These are phyloP conservation scores for Trametes cingulata DNA, from an alignment of 768 basidiomycete genomes.

Conservation along the genomic window DNA sequence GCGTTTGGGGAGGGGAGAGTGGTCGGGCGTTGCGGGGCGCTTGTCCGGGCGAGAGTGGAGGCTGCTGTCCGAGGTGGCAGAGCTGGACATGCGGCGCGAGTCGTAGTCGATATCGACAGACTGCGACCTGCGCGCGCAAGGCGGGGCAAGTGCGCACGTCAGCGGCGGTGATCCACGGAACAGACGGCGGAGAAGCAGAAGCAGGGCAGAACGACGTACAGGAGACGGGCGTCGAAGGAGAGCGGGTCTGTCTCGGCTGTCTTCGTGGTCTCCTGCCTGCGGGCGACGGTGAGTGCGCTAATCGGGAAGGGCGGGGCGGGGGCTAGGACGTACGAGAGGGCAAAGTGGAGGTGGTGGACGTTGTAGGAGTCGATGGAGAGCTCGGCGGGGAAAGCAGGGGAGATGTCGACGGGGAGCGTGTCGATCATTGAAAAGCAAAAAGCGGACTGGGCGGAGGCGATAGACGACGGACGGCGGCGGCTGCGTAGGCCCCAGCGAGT, in stretches of 20 bases:
- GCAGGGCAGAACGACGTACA: constrained; percentile 22
- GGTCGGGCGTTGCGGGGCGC: constrained; percentile 54
- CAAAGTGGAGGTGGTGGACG: constrained; percentile 63
- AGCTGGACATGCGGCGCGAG: constrained; percentile 75
- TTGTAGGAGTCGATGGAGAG: constrained; percentile 59
- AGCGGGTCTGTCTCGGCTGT: constrained; percentile 31
- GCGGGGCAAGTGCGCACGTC: constrained; percentile 13
- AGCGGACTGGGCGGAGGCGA: not conserved
- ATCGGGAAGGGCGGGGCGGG: constrained; percentile 12
- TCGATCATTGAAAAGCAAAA: constrained; percentile 53
- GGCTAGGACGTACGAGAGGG: constrained; percentile 48
- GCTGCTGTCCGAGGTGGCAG: constrained; percentile 68
- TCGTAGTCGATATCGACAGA: constrained; percentile 59
- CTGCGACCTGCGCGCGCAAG: constrained; percentile 35
- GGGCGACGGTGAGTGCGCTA: constrained; percentile 6
- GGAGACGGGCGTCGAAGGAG: constrained; percentile 36
- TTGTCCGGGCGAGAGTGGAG: constrained; percentile 62
- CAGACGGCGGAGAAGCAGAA: not conserved
- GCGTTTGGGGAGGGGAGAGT: constrained; percentile 52
- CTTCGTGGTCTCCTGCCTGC: constrained; percentile 43
- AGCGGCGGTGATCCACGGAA: constrained; percentile 19
- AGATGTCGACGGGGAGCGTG: constrained; percentile 38
- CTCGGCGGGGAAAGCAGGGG: constrained; percentile 20
- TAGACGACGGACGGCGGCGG: constrained; percentile 13
- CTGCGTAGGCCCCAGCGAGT: not conserved